Conservation (phyloP, 2,329 filamentous ascomycete species). For the Penicillium janthinellum region DNA sequence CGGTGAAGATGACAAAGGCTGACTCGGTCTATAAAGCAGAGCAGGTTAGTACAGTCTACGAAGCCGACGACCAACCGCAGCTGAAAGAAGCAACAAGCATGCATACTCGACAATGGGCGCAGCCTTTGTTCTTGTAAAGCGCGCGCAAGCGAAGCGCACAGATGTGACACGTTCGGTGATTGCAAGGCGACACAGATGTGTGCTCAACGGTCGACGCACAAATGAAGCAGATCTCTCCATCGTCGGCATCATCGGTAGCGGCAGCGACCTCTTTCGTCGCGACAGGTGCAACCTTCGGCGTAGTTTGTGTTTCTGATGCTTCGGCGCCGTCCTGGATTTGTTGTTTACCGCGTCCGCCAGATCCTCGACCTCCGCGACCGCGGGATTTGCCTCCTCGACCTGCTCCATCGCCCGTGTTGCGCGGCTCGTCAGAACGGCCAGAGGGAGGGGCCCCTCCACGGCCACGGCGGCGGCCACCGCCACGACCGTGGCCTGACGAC, state of each 20-base stretch:
- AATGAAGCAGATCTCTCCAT: constrained; percentile 92
- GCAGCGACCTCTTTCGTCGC: constrained; percentile 33
- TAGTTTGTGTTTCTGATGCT: constrained; percentile 17
- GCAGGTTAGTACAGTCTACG: constrained; percentile 11
- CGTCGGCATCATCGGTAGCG: constrained; percentile 54
- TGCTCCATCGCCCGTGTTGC: constrained; percentile 25
- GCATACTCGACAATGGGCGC: constrained; percentile 88
- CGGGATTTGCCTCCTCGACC: constrained; percentile 42
- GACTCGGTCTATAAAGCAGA: constrained; percentile 43
- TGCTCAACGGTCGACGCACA: constrained; percentile 89
- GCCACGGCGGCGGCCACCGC: constrained; percentile 44
- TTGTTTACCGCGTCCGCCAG: constrained; percentile 37
- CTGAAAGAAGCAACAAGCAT: not conserved
- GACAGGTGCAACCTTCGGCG: constrained; percentile 31
- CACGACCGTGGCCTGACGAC: constrained; percentile 45
- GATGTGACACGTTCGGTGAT: constrained; percentile 95
- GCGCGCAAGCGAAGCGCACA: constrained; percentile 89
- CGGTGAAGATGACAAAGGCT: constrained; percentile 84
- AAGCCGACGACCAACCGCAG: not conserved
- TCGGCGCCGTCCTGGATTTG: constrained; percentile 22
- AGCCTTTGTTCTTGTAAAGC: constrained; percentile 93
- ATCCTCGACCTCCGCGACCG: constrained; percentile 36
- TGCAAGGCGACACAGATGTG: constrained; percentile 87
- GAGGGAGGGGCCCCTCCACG: constrained; percentile 39
- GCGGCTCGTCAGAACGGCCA: constrained; percentile 32